A percentile compares a stretch with the other conserved stretches of the same genome.
These are phyloP conservation scores for Tetraselmis chui DNA, from an alignment of 139 green algal species.

Conservation along the genomic window DNA sequence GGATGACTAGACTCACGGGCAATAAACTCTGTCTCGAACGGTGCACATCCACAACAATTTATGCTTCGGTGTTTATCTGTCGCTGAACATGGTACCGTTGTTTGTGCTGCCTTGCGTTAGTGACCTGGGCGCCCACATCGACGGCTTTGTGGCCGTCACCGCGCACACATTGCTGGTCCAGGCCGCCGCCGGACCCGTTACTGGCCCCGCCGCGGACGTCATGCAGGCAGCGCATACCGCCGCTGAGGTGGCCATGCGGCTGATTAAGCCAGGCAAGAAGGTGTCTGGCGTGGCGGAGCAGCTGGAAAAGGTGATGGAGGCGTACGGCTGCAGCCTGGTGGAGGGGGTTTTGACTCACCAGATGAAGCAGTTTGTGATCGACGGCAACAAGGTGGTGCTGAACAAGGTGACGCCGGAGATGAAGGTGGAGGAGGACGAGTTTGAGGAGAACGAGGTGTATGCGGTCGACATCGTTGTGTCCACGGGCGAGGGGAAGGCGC, in stretches of 20 bases:
- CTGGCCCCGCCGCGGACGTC: slow-evolving; percentile 75
- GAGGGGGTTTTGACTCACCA: slow-evolving; percentile 93
- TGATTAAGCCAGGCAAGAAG: slow-evolving; percentile 80
- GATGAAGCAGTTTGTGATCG: slow-evolving; percentile 96
- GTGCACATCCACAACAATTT: too few relatives aligned
- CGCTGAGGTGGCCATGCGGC: slow-evolving; percentile 80
- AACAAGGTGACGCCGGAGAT: slow-evolving; percentile 66
- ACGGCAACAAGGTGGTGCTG: slow-evolving; percentile 93
- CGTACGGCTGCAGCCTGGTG: slow-evolving; percentile 83
- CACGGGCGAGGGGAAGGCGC: slow-evolving; percentile 78
- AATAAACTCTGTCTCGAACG: too few relatives aligned
- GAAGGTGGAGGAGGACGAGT: slow-evolving; percentile 85
- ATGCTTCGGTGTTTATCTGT: too few relatives aligned
- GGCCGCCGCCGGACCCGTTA: slow-evolving; percentile 41
- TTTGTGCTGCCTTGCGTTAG: too few relatives aligned
- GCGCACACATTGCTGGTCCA: slow-evolving; percentile 78
- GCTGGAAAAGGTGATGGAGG: slow-evolving; percentile 60
- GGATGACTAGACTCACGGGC: too few relatives aligned
- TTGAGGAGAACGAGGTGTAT: slow-evolving; percentile 90
- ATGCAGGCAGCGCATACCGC: slow-evolving; percentile 69
- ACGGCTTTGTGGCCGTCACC: slow-evolving; percentile 88
- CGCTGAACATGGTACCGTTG: too few relatives aligned
- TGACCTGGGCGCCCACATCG: slow-evolving; percentile 93
- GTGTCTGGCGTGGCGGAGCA: slow-evolving; percentile 62
- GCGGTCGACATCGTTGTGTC: slow-evolving; percentile 91